Evolutionary conservation across 2,329 filamentous ascomycete species (phyloP).

Genomic region (Venturia aucupariae): DNA sequence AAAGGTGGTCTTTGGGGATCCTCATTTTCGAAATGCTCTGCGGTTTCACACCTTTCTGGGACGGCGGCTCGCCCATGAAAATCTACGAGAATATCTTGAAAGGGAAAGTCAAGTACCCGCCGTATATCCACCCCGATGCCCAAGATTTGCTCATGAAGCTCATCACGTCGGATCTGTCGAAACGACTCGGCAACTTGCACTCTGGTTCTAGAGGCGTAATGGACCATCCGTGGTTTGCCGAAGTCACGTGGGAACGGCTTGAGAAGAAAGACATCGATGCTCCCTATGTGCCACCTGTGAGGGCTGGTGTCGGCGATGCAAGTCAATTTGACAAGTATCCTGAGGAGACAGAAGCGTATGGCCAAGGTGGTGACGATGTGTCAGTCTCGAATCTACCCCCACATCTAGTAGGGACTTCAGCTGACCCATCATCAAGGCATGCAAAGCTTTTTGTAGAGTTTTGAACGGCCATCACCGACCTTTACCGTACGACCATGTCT

Average conservation of each 20-base stretch:
- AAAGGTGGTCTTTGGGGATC: conserved; percentile 95
- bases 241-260: conserved; percentile 95
- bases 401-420: conserved; percentile 1
- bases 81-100: conserved; percentile 99
- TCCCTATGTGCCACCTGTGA: conserved; percentile 91
- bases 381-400: conserved; percentile 45
- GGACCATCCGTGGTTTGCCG: conserved; percentile 89
- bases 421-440: conserved; percentile 3
- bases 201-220: conserved; percentile 88
- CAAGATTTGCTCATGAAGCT: conserved; percentile 86
- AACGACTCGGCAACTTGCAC: conserved; percentile 88
- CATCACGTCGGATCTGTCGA: conserved; percentile 91
- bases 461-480: neutral
- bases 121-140: conserved; percentile 89
- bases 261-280: conserved; percentile 96
- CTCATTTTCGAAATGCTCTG: conserved; percentile 99
- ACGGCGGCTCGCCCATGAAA: conserved; percentile 94
- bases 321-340: conserved; percentile 98
- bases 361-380: conserved; percentile 70
- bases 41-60: conserved; percentile 98
- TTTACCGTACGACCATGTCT: neutral
- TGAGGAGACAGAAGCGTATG: conserved; percentile 91
- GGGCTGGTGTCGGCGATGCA: conserved; percentile 86
- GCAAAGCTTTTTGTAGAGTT: conserved; percentile 14
- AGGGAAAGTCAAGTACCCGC: conserved; percentile 91